A percentile compares a stretch with the other conserved stretches of the same genome.
phyloP scores from a whole-genome alignment of 768 basidiomycete genomes.

The Tricholoma sp. region DNA sequence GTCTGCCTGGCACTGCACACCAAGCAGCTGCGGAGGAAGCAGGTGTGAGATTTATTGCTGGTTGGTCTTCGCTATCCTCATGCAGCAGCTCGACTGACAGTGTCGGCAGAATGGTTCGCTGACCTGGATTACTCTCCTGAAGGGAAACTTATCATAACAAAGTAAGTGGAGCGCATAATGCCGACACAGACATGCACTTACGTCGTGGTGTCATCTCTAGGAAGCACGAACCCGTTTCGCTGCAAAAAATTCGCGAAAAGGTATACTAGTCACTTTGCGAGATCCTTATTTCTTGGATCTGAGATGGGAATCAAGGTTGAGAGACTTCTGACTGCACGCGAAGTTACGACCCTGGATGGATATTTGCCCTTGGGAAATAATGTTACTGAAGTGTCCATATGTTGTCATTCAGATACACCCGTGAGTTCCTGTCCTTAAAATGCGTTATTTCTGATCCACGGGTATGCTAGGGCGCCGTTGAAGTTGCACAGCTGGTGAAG shows the following conservation, averaged over 20 bases:
- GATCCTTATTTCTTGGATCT: neutral
- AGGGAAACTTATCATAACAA: slow-evolving; percentile 57
- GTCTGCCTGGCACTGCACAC: slow-evolving; percentile 60
- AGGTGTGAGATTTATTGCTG: slow-evolving; percentile 58
- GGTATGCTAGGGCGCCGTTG: slow-evolving; percentile 42
- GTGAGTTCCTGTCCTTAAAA: slow-evolving; percentile 25
- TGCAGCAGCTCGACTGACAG: neutral
- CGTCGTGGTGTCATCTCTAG: slow-evolving; percentile 20
- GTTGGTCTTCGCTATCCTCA: slow-evolving; percentile 35
- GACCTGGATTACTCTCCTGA: slow-evolving; percentile 56
- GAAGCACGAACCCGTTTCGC: slow-evolving; percentile 44
- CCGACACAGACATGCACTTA: neutral
- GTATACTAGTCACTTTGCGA: slow-evolving; percentile 22
- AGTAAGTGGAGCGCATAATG: slow-evolving; percentile 26
- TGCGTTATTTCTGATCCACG: neutral
- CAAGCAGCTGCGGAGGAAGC: slow-evolving; percentile 49
- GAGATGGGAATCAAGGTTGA: slow-evolving; percentile 1
- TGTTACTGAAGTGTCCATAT: slow-evolving; percentile 52
- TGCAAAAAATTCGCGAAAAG: slow-evolving; percentile 35
- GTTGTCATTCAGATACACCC: slow-evolving; percentile 62
- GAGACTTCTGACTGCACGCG: slow-evolving; percentile 35
- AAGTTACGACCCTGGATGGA: slow-evolving; percentile 43
- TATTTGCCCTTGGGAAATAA: slow-evolving; percentile 38
- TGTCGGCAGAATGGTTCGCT: slow-evolving; percentile 57
- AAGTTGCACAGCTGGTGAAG: slow-evolving; percentile 26